These are phyloP conservation scores for Penicillium expansum DNA, from an alignment of 2,329 filamentous ascomycete genomes.

Conservation along the genomic window DNA sequence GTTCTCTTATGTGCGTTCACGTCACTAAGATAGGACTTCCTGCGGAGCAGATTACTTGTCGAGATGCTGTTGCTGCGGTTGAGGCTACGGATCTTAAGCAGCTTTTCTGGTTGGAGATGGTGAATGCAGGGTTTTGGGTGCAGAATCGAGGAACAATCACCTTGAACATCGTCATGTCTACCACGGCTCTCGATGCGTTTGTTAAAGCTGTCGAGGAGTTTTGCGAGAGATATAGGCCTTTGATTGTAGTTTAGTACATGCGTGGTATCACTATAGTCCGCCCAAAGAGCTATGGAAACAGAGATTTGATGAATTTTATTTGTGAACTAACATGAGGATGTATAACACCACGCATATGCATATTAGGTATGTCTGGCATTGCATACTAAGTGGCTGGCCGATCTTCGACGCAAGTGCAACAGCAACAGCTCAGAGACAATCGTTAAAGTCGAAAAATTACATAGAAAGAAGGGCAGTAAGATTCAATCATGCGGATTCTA, in stretches of 20 bases:
- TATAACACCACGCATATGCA: neutral
- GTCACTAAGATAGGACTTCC: neutral
- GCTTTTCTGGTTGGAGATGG: constrained; percentile 7
- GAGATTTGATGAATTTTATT: neutral
- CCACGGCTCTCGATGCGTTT: neutral
- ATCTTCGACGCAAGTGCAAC: neutral
- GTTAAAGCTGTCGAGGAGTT: neutral
- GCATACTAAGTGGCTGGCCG: neutral
- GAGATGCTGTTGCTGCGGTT: neutral
- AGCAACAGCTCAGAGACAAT: neutral
- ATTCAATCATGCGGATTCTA: constrained; percentile 10
- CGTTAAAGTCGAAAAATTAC: neutral
- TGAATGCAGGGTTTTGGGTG: constrained; percentile 7
- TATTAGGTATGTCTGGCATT: neutral
- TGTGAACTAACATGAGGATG: neutral
- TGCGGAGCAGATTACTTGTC: constrained; percentile 1
- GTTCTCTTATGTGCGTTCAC: constrained; percentile 4
- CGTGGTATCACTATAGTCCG: neutral
- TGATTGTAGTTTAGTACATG: neutral
- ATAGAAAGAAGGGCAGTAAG: neutral
- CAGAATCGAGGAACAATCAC: constrained; percentile 7
- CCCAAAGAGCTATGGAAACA: no score
- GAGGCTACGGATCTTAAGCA: constrained; percentile 3
- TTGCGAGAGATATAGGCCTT: neutral
- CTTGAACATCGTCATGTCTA: constrained; percentile 3